phyloP scores from a whole-genome alignment of 2,329 filamentous ascomycete species.

The Ophiosphaerella narmari region DNA sequence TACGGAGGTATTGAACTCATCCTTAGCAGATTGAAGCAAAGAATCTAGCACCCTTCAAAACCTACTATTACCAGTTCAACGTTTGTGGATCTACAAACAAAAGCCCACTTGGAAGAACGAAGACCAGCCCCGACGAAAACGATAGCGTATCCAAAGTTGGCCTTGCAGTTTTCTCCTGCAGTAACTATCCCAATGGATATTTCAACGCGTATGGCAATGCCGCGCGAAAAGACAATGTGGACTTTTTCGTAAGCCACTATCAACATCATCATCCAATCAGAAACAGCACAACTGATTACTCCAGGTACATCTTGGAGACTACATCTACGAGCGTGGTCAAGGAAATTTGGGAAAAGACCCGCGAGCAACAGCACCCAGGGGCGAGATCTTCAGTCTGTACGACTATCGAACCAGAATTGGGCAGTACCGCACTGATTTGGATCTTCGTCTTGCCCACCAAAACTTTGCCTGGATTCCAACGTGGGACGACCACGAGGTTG shows the following conservation, averaged over 20 bases:
- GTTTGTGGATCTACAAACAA: constrained; percentile 67
- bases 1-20: constrained; percentile 11
- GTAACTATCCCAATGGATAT: constrained; percentile 55
- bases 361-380: constrained; percentile 34
- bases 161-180: constrained; percentile 73
- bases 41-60: constrained; percentile 65
- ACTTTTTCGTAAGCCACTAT: constrained; percentile 58
- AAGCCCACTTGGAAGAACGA: constrained; percentile 69
- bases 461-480: constrained; percentile 51
- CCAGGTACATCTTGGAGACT: constrained; percentile 50
- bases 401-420: constrained; percentile 50
- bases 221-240: constrained; percentile 51
- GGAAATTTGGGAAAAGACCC: constrained; percentile 30
- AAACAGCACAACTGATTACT: constrained; percentile 17
- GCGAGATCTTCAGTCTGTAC: constrained; percentile 49
- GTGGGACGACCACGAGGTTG: constrained; percentile 46
- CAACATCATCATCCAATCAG: background rate
- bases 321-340: constrained; percentile 48
- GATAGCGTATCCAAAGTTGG: constrained; percentile 63
- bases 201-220: constrained; percentile 54
- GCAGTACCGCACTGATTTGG: constrained; percentile 48
- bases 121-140: constrained; percentile 65
- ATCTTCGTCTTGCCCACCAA: constrained; percentile 47
- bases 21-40: constrained; percentile 64
- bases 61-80: constrained; percentile 72